Evolutionary conservation across 805 yeast species (phyloP).

Genomic region (Zygotorulaspora chibaensis): DNA sequence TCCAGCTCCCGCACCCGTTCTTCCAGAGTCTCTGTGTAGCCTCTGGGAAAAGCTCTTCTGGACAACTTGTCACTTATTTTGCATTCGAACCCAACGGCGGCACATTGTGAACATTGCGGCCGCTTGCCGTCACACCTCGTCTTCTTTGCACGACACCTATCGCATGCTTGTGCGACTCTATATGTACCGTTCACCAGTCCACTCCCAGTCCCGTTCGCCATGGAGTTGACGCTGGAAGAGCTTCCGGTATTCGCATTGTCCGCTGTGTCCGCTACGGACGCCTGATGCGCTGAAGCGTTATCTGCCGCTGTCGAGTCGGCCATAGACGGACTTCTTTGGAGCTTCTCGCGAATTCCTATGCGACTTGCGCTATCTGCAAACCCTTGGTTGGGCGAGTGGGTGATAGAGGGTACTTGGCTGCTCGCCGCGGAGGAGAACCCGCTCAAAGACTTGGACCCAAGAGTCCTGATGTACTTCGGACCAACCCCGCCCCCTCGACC

Average conservation of each 20-base stretch:
- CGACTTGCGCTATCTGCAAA: not conserved
- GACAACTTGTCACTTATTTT: conserved; percentile 83
- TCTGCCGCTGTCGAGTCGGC: not conserved
- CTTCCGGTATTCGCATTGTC: conserved; percentile 4
- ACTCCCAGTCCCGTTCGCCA: conserved; percentile 1
- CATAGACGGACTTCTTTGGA: not conserved
- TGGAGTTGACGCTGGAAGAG: conserved; percentile 7
- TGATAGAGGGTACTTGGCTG: conserved; percentile 10
- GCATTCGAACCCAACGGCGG: conserved; percentile 80
- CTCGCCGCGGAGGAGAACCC: conserved; percentile 12
- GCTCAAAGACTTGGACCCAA: conserved; percentile 22
- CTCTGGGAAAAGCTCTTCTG: conserved; percentile 83
- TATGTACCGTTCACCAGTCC: conserved; percentile 37
- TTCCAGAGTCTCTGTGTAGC: conserved; percentile 86
- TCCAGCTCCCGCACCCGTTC: conserved; percentile 84
- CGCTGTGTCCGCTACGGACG: not conserved
- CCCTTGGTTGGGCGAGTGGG: conserved; percentile 8
- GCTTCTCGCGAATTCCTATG: no score
- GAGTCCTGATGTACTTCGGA: conserved; percentile 17
- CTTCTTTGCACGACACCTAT: conserved; percentile 59
- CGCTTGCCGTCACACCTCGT: conserved; percentile 54
- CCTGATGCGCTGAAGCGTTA: no score
- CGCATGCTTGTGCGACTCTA: conserved; percentile 88
- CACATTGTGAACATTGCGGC: conserved; percentile 67
- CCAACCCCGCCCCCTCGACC: not conserved